A percentile compares a stretch with the other conserved stretches of the same genome.
phyloP scores from a whole-genome alignment of 2,329 filamentous ascomycete genomes.

The Truncatella angustata region DNA sequence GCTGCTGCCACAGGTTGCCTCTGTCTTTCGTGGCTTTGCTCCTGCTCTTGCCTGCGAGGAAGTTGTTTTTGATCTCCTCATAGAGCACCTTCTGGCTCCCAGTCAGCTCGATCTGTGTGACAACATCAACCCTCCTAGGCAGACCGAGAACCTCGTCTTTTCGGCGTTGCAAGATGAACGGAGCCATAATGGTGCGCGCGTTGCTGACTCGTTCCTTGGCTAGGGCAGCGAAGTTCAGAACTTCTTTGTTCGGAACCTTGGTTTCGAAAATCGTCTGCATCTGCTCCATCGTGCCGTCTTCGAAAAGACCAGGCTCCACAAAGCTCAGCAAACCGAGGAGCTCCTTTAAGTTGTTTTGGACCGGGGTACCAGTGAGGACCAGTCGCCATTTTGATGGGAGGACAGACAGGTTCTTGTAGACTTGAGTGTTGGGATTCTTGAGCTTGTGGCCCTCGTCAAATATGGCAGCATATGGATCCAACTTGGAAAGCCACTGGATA shows the following conservation, averaged over 20 bases:
- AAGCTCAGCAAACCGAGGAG: constrained; percentile 90
- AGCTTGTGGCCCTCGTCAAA: constrained; percentile 95
- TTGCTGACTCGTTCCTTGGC: constrained; percentile 84
- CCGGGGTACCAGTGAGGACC: constrained; percentile 83
- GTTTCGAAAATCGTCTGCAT: constrained; percentile 88
- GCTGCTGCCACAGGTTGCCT: constrained; percentile 77
- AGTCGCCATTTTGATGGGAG: constrained; percentile 83
- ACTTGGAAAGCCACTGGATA: constrained; percentile 45
- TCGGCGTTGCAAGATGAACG: constrained; percentile 90
- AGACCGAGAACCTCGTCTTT: constrained; percentile 91
- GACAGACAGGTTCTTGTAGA: constrained; percentile 75
- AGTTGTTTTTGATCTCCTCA: constrained; percentile 59
- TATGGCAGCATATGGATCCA: constrained; percentile 58
- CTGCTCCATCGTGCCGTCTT: constrained; percentile 66
- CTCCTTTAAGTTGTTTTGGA: constrained; percentile 94
- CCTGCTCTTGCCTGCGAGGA: constrained; percentile 57
- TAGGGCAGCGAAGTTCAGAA: constrained; percentile 77
- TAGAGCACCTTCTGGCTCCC: constrained; percentile 72
- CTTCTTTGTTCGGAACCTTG: constrained; percentile 80
- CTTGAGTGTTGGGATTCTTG: constrained; percentile 81
- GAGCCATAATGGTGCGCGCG: constrained; percentile 88
- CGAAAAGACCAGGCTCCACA: constrained; percentile 84
- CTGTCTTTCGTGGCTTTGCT: constrained; percentile 46
- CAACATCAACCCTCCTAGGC: constrained; percentile 73
- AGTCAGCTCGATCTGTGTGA: constrained; percentile 81